These are phyloP conservation scores for Alternaria sp. DNA, from an alignment of 2,329 filamentous ascomycete species.

Conservation along the genomic window DNA sequence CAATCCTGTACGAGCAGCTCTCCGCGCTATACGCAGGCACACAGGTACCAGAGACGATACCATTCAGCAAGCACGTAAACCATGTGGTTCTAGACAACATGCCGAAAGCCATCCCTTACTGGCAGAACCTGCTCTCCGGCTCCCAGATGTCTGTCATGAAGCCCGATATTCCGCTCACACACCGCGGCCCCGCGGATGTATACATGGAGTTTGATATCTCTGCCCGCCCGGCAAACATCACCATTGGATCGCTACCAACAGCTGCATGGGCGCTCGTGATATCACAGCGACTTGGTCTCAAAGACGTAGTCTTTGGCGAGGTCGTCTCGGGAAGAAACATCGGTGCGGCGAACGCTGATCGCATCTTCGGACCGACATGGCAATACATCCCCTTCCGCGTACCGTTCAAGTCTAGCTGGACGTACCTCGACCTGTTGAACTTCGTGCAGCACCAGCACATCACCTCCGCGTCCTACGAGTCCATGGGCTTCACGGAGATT, in stretches of 20 bases:
- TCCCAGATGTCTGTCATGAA: conserved; percentile 57
- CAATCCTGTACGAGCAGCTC: conserved; percentile 66
- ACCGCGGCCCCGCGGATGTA: conserved; percentile 35
- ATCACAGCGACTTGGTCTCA: conserved; percentile 58
- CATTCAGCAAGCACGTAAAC: conserved; percentile 57
- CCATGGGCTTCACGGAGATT: conserved; percentile 47
- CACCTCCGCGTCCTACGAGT: conserved; percentile 42
- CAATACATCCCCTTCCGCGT: conserved; percentile 71
- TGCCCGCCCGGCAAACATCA: conserved; percentile 61
- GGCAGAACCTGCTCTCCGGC: conserved; percentile 63
- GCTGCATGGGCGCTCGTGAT: conserved; percentile 71
- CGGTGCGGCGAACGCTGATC: conserved; percentile 61
- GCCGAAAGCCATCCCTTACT: conserved; percentile 64
- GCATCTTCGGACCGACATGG: conserved; percentile 69
- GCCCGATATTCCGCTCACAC: conserved; percentile 37
- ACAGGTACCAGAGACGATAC: conserved; percentile 36
- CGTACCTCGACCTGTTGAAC: conserved; percentile 41
- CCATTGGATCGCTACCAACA: conserved; percentile 69
- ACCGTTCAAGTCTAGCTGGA: conserved; percentile 58
- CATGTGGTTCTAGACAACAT: conserved; percentile 47
- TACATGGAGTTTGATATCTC: conserved; percentile 47
- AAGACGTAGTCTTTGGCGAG: conserved; percentile 70
- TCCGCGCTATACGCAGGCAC: conserved; percentile 59
- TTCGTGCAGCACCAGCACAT: conserved; percentile 47
- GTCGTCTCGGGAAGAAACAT: conserved; percentile 70